Conservation (phyloP, 345 rosid species). For the Citrus cavaleriei region DNA sequence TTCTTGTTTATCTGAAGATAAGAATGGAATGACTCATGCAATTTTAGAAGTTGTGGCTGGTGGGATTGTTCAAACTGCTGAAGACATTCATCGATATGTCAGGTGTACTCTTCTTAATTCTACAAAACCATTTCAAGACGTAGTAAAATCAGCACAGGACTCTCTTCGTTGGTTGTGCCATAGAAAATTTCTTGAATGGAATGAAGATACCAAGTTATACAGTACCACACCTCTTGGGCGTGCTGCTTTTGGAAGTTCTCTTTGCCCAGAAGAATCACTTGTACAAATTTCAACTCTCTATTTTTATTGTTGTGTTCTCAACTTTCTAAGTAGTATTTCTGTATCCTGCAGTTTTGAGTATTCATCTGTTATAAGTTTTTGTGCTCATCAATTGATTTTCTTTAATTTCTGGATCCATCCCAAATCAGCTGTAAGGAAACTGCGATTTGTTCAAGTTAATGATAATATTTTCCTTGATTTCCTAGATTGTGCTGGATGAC, state of each 20-base stretch:
- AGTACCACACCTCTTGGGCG: conserved; percentile 88
- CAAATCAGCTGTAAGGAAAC: background rate
- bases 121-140: conserved; percentile 87
- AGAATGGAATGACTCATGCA: conserved; percentile 99
- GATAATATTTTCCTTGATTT: conserved; percentile 22
- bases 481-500: conserved; percentile 90
- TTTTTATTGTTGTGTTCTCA: conserved; percentile 4
- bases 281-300: conserved; percentile 37
- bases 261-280: conserved; percentile 97
- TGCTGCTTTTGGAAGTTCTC: conserved; percentile 98
- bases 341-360: background rate
- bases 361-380: conserved; percentile 8
- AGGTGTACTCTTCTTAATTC: conserved; percentile 97
- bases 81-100: conserved; percentile 90
- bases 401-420: background rate
- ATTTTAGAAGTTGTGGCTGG: conserved; percentile 98
- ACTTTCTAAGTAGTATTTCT: background rate
- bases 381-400: background rate
- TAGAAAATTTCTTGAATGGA: conserved; percentile 88
- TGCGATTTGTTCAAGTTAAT: conserved; percentile 1
- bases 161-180: conserved; percentile 98
- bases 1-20: conserved; percentile 96
- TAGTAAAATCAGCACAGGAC: conserved; percentile 97
- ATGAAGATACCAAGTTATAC: conserved; percentile 86
- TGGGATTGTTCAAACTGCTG: conserved; percentile 91